Conservation (phyloP, 2,329 filamentous ascomycete genomes). For the Furcasterigmium furcatum region DNA sequence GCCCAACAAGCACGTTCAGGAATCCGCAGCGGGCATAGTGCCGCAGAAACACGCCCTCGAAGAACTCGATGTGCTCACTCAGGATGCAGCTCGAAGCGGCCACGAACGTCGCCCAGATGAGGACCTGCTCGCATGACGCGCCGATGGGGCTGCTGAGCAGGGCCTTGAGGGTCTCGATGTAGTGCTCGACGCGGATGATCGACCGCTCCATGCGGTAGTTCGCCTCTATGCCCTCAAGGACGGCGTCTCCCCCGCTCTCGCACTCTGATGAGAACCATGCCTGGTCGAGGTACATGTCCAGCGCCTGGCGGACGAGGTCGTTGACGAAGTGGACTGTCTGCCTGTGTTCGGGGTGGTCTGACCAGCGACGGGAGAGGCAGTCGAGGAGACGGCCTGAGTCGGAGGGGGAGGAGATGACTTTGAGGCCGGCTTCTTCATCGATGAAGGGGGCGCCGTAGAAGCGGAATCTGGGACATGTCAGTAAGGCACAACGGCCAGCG, state of each 20-base stretch:
- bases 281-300: conserved; percentile 3
- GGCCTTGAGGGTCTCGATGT: conserved; percentile 16
- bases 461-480: conserved; percentile 1
- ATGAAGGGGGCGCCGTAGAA: conserved; percentile 5
- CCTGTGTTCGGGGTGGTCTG: background rate
- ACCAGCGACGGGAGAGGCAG: background rate
- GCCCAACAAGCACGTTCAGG: conserved; percentile 16
- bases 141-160: conserved; percentile 10
- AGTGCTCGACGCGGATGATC: conserved; percentile 15
- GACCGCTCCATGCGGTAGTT: conserved; percentile 5
- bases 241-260: background rate
- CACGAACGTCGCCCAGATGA: conserved; percentile 22
- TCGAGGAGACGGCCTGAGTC: background rate
- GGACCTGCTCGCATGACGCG: conserved; percentile 17
- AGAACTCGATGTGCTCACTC: conserved; percentile 19
- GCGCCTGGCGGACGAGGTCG: conserved; percentile 10
- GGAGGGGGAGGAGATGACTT: background rate
- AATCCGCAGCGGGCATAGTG: conserved; percentile 19
- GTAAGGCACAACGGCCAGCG: no score
- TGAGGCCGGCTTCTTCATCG: background rate
- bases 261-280: background rate
- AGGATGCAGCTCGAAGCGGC: conserved; percentile 18
- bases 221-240: background rate
- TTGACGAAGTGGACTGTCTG: conserved; percentile 5
- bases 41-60: conserved; percentile 10